Conservation (phyloP, 129 eudicot genomes). For the Artemisia annua region DNA sequence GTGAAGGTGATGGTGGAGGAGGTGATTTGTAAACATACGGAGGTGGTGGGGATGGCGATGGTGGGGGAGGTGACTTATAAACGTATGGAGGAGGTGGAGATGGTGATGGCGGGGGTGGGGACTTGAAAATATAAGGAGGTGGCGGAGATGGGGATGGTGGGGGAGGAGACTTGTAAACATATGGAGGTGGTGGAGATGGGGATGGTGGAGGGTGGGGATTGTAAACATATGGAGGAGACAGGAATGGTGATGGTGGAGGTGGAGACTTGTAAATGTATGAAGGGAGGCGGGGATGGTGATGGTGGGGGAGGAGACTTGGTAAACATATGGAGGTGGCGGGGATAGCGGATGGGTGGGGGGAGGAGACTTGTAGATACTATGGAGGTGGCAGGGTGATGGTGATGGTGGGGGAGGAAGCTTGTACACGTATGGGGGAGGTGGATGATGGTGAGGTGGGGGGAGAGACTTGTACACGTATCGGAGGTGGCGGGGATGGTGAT, state of each 20-base stretch:
- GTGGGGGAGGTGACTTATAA: conserved; percentile 35
- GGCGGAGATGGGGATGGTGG: conserved; percentile 36
- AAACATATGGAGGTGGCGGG: conserved; percentile 24
- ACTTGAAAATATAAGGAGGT: conserved; percentile 10
- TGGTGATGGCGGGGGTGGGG: conserved; percentile 30
- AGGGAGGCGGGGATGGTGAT: conserved; percentile 16
- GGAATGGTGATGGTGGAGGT: conserved; percentile 28
- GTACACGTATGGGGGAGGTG: neutral
- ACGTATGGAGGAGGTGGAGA: conserved; percentile 27
- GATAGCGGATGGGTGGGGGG: conserved; percentile 33
- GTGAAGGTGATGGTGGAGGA: conserved; percentile 10
- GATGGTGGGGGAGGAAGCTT: conserved; percentile 26
- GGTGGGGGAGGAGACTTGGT: conserved; percentile 26
- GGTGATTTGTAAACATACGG: conserved; percentile 18
- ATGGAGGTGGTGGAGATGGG: conserved; percentile 9
- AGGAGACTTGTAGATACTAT: conserved; percentile 13
- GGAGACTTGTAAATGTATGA: conserved; percentile 1
- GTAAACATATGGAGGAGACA: conserved; percentile 24
- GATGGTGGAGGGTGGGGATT: conserved; percentile 22
- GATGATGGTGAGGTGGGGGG: neutral
- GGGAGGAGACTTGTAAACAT: neutral
- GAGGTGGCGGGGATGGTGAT: conserved; percentile 6
- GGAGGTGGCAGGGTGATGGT: too few relatives aligned
- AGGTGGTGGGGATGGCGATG: conserved; percentile 14
- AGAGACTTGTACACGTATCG: conserved; percentile 15